These are phyloP conservation scores for Podaxis sp. DNA, from an alignment of 768 basidiomycete species.

Conservation along the genomic window DNA sequence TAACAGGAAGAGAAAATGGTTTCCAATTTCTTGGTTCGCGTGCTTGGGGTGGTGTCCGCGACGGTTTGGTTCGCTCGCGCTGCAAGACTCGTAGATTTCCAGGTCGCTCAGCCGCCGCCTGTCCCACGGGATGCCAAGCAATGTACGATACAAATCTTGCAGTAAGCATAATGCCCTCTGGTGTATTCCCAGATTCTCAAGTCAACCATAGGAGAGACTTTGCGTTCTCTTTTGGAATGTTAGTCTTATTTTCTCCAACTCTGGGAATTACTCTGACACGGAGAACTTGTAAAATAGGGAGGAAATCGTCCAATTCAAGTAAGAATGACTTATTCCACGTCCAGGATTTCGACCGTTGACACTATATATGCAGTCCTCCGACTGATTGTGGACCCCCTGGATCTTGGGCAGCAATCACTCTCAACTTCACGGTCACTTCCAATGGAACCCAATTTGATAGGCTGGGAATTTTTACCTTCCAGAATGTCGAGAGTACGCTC, in stretches of 20 bases:
- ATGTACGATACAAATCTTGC: slow-evolving; percentile 63
- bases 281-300: slow-evolving; percentile 35
- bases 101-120: slow-evolving; percentile 71
- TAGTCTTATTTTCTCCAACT: slow-evolving; percentile 21
- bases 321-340: background rate
- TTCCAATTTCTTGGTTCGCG: background rate
- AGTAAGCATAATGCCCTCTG: slow-evolving; percentile 33
- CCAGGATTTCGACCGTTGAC: background rate
- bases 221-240: slow-evolving; percentile 69
- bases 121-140: slow-evolving; percentile 58
- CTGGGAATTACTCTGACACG: background rate
- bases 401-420: slow-evolving; percentile 71
- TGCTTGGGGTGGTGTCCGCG: slow-evolving; percentile 12
- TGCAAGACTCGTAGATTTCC: slow-evolving; percentile 59
- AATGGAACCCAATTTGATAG: slow-evolving; percentile 80
- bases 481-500: slow-evolving; percentile 69
- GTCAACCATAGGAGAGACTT: slow-evolving; percentile 51
- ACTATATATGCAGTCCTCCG: slow-evolving; percentile 51
- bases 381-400: slow-evolving; percentile 67
- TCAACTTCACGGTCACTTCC: slow-evolving; percentile 76
- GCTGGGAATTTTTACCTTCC: slow-evolving; percentile 69
- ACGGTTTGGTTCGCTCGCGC: slow-evolving; percentile 25
- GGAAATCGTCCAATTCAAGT: slow-evolving; percentile 64
- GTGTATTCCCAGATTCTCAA: slow-evolving; percentile 1
- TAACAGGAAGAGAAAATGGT: background rate